Base-by-base conservation (phyloP, 2,329 filamentous ascomycete genomes). In the Aspergillus awamori region DNA sequence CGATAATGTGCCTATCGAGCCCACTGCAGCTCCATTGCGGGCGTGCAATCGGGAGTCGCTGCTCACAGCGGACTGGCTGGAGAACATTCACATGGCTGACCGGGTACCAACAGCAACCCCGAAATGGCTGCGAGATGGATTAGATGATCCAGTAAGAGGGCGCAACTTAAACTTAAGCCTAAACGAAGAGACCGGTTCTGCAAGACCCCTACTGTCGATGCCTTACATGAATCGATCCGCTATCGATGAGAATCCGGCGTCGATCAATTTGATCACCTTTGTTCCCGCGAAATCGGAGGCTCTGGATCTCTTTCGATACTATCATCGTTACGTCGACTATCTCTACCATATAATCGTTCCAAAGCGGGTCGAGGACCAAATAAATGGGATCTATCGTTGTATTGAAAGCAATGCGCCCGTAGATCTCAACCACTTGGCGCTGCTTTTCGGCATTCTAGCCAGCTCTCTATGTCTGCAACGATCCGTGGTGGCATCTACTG, bases 301-400 rank as follows among this genome's bases (percentile, higher is more conserved):
- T 3, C 24, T 70, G 15, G 38, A 61, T 6, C 64, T 78, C 1
- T 69, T 79, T 24, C 65, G 67, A 8, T 74, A 72, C 54, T 79
- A 78, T 53, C 64, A 64, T n/a, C 57, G 66, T 1, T 69, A 75
- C 41, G 68, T 79, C 39, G 69, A 73, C 54, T 75, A 71, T 26
- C 67, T 76, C 4, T 77, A 79, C 57, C 75, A 77, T 63, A 63
- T 78, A 13, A 65, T 78, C 8, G 68, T 76, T 0, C 67, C 71
- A 0, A 60, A 49, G 20, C 64, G 54, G 1, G 68, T 72, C 0
- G 65, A 70, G 28, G 52, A 20, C 5, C 69, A 72, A 6, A 70
- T 78, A 33, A 49, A 74, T 15, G 56, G 53, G 1, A 62, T 77
- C 2, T 79, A 79, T 57, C 57, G 66, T 6, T 63, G 59, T 17